Evolutionary conservation across 495 filamentous ascomycete genomes (phyloP).

Genomic region (Physcia stellaris): DNA sequence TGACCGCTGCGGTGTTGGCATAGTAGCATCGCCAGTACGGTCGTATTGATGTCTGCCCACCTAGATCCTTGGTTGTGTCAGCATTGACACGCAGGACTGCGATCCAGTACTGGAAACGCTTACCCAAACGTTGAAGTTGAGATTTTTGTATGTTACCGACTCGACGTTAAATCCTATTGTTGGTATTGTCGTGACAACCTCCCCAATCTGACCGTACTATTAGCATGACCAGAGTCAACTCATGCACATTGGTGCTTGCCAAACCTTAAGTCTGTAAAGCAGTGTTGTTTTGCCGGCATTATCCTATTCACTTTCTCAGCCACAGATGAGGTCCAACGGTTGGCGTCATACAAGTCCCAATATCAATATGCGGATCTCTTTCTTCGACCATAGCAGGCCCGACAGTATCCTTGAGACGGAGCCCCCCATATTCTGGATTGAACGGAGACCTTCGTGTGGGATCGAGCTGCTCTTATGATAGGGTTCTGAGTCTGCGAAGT

Average conservation of each 20-base stretch:
- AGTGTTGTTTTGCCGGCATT: slow-evolving; percentile 98
- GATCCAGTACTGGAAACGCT: neutral
- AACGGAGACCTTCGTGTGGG: too few species aligned
- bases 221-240: neutral
- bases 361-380: slow-evolving; percentile 94
- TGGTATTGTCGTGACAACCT: slow-evolving; percentile 96
- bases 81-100: neutral
- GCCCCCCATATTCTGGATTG: slow-evolving; percentile 58
- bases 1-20: slow-evolving; percentile 96
- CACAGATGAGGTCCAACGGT: slow-evolving; percentile 10
- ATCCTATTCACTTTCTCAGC: slow-evolving; percentile 44
- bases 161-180: slow-evolving; percentile 99
- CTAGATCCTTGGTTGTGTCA: slow-evolving; percentile 52
- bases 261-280: slow-evolving; percentile 87
- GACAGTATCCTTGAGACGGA: slow-evolving; percentile 64
- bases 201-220: slow-evolving; percentile 63
- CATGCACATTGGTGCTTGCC: slow-evolving; percentile 11
- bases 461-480: too few species aligned
- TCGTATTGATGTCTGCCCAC: slow-evolving; percentile 90
- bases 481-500: too few species aligned
- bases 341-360: slow-evolving; percentile 64
- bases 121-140: slow-evolving; percentile 98
- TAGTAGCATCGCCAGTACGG: slow-evolving; percentile 99
- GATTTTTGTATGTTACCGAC: slow-evolving; percentile 89
- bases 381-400: slow-evolving; percentile 71